These are phyloP conservation scores for Brettanomyces custersianus DNA, from an alignment of 805 yeast genomes.

Conservation along the genomic window DNA sequence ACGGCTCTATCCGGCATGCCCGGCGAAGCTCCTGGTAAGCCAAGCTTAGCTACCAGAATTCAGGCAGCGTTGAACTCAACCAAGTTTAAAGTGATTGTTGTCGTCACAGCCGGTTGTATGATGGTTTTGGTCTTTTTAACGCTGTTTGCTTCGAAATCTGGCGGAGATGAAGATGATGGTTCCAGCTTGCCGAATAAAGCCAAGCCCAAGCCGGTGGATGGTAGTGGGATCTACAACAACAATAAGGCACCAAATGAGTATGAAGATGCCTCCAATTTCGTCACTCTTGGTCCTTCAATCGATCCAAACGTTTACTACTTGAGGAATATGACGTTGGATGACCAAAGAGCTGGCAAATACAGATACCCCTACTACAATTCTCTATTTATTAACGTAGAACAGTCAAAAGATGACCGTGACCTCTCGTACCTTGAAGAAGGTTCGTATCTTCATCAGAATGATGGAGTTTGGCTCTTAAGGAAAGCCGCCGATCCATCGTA, in stretches of 20 bases:
- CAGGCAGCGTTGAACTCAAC: not conserved
- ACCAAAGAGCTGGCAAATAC: conserved; percentile 22
- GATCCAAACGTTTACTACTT: not conserved
- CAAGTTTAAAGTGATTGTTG: not conserved
- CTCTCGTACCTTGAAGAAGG: conserved; percentile 34
- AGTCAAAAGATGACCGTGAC: not conserved
- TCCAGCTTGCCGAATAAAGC: not conserved
- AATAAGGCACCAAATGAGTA: too few relatives aligned
- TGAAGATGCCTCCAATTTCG: not conserved
- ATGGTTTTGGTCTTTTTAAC: not conserved
- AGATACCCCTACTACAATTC: conserved; percentile 17
- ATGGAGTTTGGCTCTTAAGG: conserved; percentile 9
- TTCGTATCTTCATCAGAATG: conserved; percentile 21
- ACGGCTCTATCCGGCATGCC: conserved; percentile 1
- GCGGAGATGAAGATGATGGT: not conserved
- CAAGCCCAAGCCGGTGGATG: too few relatives aligned
- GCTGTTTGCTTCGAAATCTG: not conserved
- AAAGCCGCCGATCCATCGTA: conserved; percentile 23
- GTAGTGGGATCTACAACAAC: too few relatives aligned
- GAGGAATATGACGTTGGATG: conserved; percentile 19
- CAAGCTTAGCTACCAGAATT: not conserved
- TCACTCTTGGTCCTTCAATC: not conserved
- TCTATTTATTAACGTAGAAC: conserved; percentile 19
- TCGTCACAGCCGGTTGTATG: not conserved
- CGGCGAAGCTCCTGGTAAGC: not conserved